Percentiles rank a stretch among this genome's conserved stretches.
These are phyloP conservation scores for Grosmannia serpens DNA, from an alignment of 2,329 filamentous ascomycete species.

Conservation along the genomic window DNA sequence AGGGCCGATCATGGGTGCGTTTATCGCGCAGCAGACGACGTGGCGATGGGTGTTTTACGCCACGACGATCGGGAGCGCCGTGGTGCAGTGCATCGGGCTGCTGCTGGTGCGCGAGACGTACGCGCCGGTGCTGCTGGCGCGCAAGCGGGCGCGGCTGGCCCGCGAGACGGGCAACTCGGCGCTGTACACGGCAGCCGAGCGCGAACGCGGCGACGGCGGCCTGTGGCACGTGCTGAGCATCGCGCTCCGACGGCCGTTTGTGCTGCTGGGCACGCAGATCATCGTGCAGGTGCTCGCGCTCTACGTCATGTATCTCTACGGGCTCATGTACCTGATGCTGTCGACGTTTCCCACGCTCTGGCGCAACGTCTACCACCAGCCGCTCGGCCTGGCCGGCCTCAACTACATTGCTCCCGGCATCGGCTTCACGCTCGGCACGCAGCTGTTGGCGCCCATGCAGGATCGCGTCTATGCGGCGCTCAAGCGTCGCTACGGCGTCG, in stretches of 20 bases:
- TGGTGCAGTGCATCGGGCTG: conserved; percentile 43
- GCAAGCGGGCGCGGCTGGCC: conserved; percentile 31
- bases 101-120: conserved; percentile 39
- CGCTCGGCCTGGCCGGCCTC: conserved; percentile 21
- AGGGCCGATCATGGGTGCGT: conserved; percentile 38
- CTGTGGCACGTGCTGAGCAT: conserved; percentile 17
- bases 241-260: conserved; percentile 35
- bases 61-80: conserved; percentile 43
- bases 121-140: conserved; percentile 23
- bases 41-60: conserved; percentile 64
- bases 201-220: background rate
- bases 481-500: conserved; percentile 24
- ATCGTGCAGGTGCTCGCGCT: conserved; percentile 39
- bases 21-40: conserved; percentile 47
- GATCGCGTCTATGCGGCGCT: conserved; percentile 33
- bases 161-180: conserved; percentile 42
- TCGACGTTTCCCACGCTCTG: conserved; percentile 35
- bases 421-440: conserved; percentile 27
- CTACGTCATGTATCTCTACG: conserved; percentile 33
- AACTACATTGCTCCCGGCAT: conserved; percentile 26
- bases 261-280: conserved; percentile 38
- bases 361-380: conserved; percentile 25
- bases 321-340: conserved; percentile 40
- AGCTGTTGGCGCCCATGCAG: conserved; percentile 36
- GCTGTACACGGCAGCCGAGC: conserved; percentile 41